Percentiles rank a stretch among this genome's conserved stretches.
Evolutionary conservation across 495 filamentous ascomycete genomes (phyloP).

Genomic region (Thermothielavioides terrestris): DNA sequence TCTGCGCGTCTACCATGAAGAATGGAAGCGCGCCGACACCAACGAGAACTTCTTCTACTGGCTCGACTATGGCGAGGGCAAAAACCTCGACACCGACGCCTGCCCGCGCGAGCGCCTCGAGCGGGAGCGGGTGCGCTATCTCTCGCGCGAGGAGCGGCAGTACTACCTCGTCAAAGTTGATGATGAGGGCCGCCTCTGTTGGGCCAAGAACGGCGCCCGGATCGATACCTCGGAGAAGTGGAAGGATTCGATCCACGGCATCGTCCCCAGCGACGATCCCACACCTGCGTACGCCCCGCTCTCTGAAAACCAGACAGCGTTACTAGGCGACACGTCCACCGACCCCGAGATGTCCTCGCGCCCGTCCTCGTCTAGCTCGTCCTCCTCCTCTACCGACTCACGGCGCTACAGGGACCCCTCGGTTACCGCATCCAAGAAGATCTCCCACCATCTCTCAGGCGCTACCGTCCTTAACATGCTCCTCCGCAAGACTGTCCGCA

Average conservation of each 20-base stretch:
- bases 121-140: slow-evolving; percentile 62
- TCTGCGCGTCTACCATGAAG: slow-evolving; percentile 70
- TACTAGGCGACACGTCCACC: slow-evolving; percentile 16
- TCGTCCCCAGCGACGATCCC: slow-evolving; percentile 57
- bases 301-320: slow-evolving; percentile 9
- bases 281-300: slow-evolving; percentile 41
- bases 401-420: slow-evolving; percentile 17
- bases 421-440: slow-evolving; percentile 47
- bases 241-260: slow-evolving; percentile 70
- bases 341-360: slow-evolving; percentile 10
- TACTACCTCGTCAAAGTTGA: slow-evolving; percentile 68
- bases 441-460: slow-evolving; percentile 54
- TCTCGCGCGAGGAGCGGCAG: slow-evolving; percentile 61
- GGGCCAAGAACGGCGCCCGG: slow-evolving; percentile 68
- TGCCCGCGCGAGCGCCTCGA: slow-evolving; percentile 61
- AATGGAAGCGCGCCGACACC: slow-evolving; percentile 70
- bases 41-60: slow-evolving; percentile 92
- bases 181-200: slow-evolving; percentile 56
- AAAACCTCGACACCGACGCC: slow-evolving; percentile 44
- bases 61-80: slow-evolving; percentile 78
- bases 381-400: not conserved
- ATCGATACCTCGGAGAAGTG: slow-evolving; percentile 70
- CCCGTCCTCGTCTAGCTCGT: not conserved
- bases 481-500: slow-evolving; percentile 59
- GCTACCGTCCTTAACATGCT: slow-evolving; percentile 62